Evolutionary conservation across 441 rosid species (phyloP), one percentile per base, ranked within the genome.

Genomic region (Erodium texanum): DNA sequence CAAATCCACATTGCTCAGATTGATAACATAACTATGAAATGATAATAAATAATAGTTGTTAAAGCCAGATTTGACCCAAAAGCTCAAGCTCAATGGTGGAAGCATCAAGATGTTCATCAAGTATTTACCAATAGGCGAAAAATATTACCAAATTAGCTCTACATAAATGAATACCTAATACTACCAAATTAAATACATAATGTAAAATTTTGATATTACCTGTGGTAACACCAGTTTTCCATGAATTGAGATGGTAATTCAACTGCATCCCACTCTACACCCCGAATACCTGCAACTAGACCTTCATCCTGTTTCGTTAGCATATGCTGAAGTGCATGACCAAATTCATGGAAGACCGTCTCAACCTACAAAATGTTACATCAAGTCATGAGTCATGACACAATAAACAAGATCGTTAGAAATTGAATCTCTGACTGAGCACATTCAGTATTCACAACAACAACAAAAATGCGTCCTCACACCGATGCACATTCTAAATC

Each of bases 141-240:
- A n/a, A n/a, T n/a, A n/a, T n/a, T n/a, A n/a, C n/a, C n/a, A n/a
- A n/a, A n/a, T n/a, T n/a, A n/a, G n/a, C n/a, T n/a, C n/a, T n/a
- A n/a, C n/a, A 29, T 29, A 29, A 29, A 29, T 63, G 7, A 14
- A 14, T 14, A 5, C 10, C 1, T 11, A 1, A 7, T 43, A 7
- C 11, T 43, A 43, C 0, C 50, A 43, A 43, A 43, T 10, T 43
- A 1, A 43, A 43, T 43, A 43, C 7, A 43, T 43, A 43, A 43
- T 43, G 10, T 43, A 2, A 43, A 7, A 2, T n/a, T n/a, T n/a
- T 23, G 16, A 24, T 12, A 56, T 62, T 71, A 89, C 98, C 92
- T 88, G 77, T 89, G 98, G 84, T 89, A 90, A 79, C 98, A 93
- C 98, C 98, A 93, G 70, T 93, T 93, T 79, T 93, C 97, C 98